phyloP scores from a whole-genome alignment of 1,284 basidiomycete genomes.

The Coniferiporia weirii region DNA sequence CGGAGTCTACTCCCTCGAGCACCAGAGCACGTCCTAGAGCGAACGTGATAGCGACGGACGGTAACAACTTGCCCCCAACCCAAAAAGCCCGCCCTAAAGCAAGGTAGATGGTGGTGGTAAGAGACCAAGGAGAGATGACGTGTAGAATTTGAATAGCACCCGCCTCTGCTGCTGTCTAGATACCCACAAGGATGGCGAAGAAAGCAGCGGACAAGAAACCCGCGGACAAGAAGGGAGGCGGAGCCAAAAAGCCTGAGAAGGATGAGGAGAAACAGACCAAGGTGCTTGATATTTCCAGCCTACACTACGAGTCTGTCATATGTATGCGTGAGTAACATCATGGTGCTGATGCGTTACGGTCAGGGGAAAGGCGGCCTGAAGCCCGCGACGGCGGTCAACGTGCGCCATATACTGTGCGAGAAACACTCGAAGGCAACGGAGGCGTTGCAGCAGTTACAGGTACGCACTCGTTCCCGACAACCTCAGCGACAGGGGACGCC shows the following conservation, averaged over 20 bases:
- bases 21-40: no score
- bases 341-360: not conserved
- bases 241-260: slow-evolving; percentile 4
- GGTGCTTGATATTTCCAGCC: not conserved
- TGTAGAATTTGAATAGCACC: no score
- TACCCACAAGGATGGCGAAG: slow-evolving; percentile 11
- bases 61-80: no score
- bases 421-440: slow-evolving; percentile 75
- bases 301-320: not conserved
- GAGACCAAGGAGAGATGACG: no score
- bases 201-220: slow-evolving; percentile 17
- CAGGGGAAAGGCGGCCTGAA: slow-evolving; percentile 12
- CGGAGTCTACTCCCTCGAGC: no score
- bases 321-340: not conserved
- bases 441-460: slow-evolving; percentile 73
- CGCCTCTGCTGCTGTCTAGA: no score
- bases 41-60: no score
- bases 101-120: no score
- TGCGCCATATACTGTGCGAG: slow-evolving; percentile 83
- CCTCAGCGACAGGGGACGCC: no score
- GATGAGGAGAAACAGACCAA: slow-evolving; percentile 5
- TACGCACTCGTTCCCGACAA: slow-evolving; percentile 24
- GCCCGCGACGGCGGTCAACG: slow-evolving; percentile 62
- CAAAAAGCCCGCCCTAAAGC: no score
- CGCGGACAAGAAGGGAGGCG: slow-evolving; percentile 8